Evolutionary conservation across 106 monocot species (phyloP).

Genomic region (Xerophyta viscosa): DNA sequence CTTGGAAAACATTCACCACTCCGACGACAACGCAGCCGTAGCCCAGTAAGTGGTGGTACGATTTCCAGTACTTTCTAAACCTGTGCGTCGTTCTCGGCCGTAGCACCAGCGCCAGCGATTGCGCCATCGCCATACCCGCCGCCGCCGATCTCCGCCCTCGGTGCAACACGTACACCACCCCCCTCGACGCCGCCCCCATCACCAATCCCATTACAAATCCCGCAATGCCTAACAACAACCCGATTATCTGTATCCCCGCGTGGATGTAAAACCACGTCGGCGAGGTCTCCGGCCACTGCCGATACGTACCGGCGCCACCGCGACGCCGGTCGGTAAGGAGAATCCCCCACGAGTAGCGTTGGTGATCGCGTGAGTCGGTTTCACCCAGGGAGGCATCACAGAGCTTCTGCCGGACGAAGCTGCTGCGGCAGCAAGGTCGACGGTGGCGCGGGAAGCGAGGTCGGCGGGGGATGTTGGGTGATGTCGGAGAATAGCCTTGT

Average conservation of each 20-base stretch:
- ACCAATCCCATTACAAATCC: constrained; percentile 47
- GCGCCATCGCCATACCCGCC: constrained; percentile 37
- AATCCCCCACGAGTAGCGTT: constrained; percentile 74
- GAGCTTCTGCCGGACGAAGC: background rate
- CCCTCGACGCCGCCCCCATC: constrained; percentile 40
- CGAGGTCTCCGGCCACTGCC: constrained; percentile 33
- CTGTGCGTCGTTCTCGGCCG: constrained; percentile 59
- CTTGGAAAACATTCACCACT: constrained; percentile 88
- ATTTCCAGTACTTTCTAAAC: constrained; percentile 86
- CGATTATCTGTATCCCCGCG: constrained; percentile 44
- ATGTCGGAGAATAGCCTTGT: constrained; percentile 78
- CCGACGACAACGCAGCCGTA: constrained; percentile 65
- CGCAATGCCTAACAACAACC: constrained; percentile 36
- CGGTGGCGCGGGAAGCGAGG: constrained; percentile 48
- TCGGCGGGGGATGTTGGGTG: constrained; percentile 53
- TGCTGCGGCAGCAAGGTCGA: constrained; percentile 57
- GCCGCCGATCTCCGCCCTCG: constrained; percentile 48
- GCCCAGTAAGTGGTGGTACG: constrained; percentile 88
- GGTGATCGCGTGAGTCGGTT: constrained; percentile 34
- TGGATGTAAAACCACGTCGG: constrained; percentile 85
- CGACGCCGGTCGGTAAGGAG: constrained; percentile 49
- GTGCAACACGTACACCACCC: constrained; percentile 50
- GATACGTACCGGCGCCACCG: constrained; percentile 59
- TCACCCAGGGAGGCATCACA: constrained; percentile 14
- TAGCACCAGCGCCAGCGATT: constrained; percentile 63